Percentiles rank a stretch among this genome's conserved stretches.
Conservation (phyloP, 83 land plant species). For the Thuja plicata region DNA sequence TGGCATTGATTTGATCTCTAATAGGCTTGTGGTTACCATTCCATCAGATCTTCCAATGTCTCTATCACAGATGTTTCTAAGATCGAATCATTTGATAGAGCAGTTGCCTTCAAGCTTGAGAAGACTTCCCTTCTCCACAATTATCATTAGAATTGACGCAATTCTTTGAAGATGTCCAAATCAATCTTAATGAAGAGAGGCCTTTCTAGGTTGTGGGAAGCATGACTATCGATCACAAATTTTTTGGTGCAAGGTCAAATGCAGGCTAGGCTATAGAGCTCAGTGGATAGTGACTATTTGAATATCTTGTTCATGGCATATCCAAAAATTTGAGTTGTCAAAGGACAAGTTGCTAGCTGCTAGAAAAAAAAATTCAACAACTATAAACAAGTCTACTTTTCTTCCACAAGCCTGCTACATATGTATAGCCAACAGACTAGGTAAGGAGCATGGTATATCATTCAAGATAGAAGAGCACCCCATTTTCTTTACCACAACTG, state of each 20-base stretch:
- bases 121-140: no score
- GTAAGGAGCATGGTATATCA: background rate
- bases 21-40: conserved; percentile 12
- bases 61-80: conserved; percentile 20
- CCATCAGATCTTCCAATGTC: conserved; percentile 19
- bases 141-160: background rate
- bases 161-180: background rate
- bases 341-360: background rate
- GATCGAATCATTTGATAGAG: conserved; percentile 1
- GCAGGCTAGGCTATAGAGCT: background rate
- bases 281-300: background rate
- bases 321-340: background rate
- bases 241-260: background rate
- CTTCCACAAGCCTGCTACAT: background rate
- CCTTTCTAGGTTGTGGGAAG: background rate
- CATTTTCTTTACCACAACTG: background rate
- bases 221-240: background rate
- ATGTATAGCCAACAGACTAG: background rate
- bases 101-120: conserved; percentile 9
- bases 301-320: background rate
- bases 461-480: background rate
- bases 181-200: background rate
- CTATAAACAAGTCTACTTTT: background rate
- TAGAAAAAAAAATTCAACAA: background rate
- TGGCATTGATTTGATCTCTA: conserved; percentile 22